Evolutionary conservation across 2,329 filamentous ascomycete species (phyloP).

Genomic region (Magnaporthiopsis rhizophila): DNA sequence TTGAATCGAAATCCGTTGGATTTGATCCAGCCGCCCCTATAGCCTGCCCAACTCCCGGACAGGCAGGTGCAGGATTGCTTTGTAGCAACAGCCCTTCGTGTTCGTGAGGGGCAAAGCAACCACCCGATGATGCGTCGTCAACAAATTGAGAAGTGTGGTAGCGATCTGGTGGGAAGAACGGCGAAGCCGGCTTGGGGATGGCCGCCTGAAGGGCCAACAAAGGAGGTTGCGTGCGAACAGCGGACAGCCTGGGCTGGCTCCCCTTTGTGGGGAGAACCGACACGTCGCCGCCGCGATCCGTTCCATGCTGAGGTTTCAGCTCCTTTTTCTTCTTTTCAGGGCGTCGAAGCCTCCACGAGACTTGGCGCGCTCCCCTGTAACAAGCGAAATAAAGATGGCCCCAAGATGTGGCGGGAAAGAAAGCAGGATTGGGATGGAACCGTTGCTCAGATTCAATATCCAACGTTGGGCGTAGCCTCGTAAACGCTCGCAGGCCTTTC

Average conservation of each 20-base stretch:
- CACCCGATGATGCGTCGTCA: not conserved
- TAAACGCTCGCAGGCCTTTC: not conserved
- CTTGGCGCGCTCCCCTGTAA: not conserved
- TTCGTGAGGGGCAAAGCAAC: not conserved
- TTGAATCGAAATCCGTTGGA: not conserved
- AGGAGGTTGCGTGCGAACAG: not conserved
- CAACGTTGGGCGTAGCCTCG: not conserved
- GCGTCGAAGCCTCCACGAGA: not conserved
- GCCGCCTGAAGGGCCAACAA: not conserved
- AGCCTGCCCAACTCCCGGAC: not conserved
- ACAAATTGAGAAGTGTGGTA: not conserved
- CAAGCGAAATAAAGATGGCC: not conserved
- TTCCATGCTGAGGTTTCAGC: not conserved
- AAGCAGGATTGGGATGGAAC: not conserved
- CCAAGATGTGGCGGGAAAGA: not conserved
- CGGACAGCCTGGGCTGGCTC: not conserved
- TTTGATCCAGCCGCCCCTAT: not conserved
- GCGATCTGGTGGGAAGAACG: not conserved
- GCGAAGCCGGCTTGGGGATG: not conserved
- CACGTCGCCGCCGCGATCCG: not conserved
- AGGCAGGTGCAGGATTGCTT: not conserved
- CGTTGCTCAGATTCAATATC: not conserved
- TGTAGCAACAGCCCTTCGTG: not conserved
- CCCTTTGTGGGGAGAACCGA: not conserved
- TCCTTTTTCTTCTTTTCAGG: not conserved